Evolutionary conservation across 768 basidiomycete species (phyloP).

Genomic region (Tricholoma hemisulphureum): DNA sequence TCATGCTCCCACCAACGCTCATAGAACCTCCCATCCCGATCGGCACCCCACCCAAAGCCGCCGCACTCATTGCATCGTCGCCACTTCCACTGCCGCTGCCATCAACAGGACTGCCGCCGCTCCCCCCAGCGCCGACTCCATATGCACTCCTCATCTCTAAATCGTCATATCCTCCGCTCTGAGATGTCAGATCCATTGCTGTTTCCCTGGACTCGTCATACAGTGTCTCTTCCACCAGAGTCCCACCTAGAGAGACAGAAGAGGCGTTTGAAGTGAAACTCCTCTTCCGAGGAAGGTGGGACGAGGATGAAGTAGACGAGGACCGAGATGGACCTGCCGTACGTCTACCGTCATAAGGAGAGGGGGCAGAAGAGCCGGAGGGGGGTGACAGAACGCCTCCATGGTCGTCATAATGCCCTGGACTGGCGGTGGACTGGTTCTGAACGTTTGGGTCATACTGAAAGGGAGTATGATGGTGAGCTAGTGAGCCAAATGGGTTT

Average conservation of each 20-base stretch:
- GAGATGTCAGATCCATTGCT: constrained; percentile 33
- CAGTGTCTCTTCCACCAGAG: constrained; percentile 40
- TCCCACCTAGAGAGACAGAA: constrained; percentile 14
- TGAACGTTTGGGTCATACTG: constrained; percentile 46
- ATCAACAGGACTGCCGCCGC: constrained; percentile 42
- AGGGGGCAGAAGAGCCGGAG: constrained; percentile 22
- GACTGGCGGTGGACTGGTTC: constrained; percentile 28
- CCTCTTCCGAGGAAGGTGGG: constrained; percentile 65
- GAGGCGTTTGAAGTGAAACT: constrained; percentile 54
- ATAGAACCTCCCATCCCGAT: constrained; percentile 30
- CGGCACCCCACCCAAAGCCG: constrained; percentile 6
- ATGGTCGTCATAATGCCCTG: constrained; percentile 30
- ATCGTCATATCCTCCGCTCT: constrained; percentile 53
- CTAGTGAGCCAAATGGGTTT: constrained; percentile 40
- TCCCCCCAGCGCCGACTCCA: constrained; percentile 21
- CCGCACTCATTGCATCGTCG: constrained; percentile 31
- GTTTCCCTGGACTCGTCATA: constrained; percentile 41
- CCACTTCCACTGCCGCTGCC: constrained; percentile 48
- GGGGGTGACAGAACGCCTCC: constrained; percentile 11
- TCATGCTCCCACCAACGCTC: constrained; percentile 47
- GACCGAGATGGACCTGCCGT: constrained; percentile 33
- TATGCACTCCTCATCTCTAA: constrained; percentile 47
- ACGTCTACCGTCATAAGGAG: constrained; percentile 29
- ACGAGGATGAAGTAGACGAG: constrained; percentile 50
- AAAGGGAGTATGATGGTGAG: constrained; percentile 45